Conservation (phyloP, 2,329 filamentous ascomycete species). For the Verticillium zaregamsianum region DNA sequence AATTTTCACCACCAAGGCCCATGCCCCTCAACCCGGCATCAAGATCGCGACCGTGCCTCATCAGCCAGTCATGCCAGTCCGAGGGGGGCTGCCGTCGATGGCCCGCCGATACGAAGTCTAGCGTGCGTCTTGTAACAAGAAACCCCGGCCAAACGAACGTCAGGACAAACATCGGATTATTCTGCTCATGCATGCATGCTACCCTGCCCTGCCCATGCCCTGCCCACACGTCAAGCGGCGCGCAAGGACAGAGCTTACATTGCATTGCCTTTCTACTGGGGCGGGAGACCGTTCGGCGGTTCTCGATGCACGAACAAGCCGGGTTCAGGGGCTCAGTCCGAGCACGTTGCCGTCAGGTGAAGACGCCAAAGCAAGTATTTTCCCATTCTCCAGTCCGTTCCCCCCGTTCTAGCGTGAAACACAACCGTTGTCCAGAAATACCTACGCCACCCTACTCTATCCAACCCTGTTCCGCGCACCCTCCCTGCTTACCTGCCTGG, state of each 20-base stretch:
- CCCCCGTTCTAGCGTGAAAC: neutral
- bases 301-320: neutral
- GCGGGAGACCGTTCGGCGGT: too few relatives aligned
- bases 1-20: neutral
- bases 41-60: neutral
- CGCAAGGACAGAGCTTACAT: neutral
- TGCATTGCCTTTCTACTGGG: neutral
- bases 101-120: neutral
- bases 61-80: neutral
- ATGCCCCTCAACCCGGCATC: neutral
- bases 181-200: neutral
- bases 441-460: neutral
- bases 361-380: neutral
- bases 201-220: neutral
- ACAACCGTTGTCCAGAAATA: neutral
- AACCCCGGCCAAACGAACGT: neutral
- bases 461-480: neutral
- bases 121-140: neutral
- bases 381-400: neutral
- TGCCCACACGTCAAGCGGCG: neutral
- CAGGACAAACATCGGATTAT: conserved; percentile 3
- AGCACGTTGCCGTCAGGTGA: neutral
- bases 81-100: neutral
- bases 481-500: neutral
- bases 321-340: neutral